These are phyloP conservation scores for Paspalum notatum DNA, from an alignment of 176 grass and related monocot genomes.

Conservation along the genomic window DNA sequence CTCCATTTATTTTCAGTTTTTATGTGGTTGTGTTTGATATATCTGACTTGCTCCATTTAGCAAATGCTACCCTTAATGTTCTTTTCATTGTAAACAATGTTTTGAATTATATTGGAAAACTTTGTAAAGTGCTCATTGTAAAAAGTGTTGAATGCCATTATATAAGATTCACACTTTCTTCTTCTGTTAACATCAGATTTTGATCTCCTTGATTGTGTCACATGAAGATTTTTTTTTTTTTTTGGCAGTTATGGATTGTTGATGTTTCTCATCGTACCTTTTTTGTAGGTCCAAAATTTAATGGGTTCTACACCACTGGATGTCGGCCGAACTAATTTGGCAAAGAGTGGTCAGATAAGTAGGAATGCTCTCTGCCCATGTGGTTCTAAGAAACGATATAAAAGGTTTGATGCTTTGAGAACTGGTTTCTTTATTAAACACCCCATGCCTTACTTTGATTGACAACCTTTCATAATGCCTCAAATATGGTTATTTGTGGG, in stretches of 20 bases:
- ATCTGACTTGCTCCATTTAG: neutral
- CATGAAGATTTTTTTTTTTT: slow-evolving; percentile 9
- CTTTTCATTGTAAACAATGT: neutral
- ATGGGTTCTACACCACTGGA: slow-evolving; percentile 82
- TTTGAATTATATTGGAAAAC: neutral
- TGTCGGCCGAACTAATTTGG: slow-evolving; percentile 60
- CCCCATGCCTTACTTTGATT: neutral
- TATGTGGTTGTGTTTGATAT: slow-evolving; percentile 2
- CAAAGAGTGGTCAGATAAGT: slow-evolving; percentile 86
- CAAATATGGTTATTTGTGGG: neutral
- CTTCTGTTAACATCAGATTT: neutral
- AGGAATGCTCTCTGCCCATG: slow-evolving; percentile 90
- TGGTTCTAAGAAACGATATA: slow-evolving; percentile 86
- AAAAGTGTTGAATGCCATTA: neutral
- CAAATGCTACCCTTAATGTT: neutral
- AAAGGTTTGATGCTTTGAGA: slow-evolving; percentile 59
- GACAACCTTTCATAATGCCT: neutral
- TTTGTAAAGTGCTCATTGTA: neutral
- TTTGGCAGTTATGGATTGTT: slow-evolving; percentile 9
- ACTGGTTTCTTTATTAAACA: slow-evolving; percentile 7
- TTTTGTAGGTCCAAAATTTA: slow-evolving; percentile 81
- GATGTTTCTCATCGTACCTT: neutral
- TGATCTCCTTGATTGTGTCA: neutral
- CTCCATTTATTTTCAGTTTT: neutral
- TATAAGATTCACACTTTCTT: slow-evolving; percentile 9